Conservation (phyloP, 2,329 filamentous ascomycete genomes). For the Ceratocystis diversiconidia region DNA sequence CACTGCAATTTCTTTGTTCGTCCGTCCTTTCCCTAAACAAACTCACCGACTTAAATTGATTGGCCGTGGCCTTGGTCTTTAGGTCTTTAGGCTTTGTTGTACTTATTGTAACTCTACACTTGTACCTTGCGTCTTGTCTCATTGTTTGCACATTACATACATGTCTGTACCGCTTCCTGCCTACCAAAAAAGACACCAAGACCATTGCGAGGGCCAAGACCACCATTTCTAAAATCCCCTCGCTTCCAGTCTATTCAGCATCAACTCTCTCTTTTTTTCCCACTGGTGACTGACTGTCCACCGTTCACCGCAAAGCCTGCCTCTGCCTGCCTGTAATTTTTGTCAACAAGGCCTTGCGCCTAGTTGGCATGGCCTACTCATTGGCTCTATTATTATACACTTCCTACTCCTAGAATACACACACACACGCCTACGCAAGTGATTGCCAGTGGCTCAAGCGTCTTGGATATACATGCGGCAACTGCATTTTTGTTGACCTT, state of each 20-base stretch:
- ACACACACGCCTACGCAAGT: background rate
- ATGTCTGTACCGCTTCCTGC: no score
- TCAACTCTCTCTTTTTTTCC: no score
- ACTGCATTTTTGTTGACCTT: background rate
- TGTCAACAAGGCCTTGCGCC: background rate
- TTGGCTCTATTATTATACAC: slow-evolving; percentile 1
- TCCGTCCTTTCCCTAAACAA: background rate
- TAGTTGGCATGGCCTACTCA: background rate
- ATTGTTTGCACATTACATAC: no score
- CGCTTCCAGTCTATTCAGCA: no score
- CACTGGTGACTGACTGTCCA: no score
- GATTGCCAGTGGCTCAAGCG: slow-evolving; percentile 2
- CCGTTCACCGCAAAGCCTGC: background rate
- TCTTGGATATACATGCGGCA: background rate
- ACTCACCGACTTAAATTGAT: background rate
- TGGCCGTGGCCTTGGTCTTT: no score
- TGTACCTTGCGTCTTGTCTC: no score
- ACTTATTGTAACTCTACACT: no score
- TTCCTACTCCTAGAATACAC: slow-evolving; percentile 5
- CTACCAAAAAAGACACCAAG: no score
- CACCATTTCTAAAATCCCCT: no score
- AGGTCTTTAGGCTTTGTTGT: no score
- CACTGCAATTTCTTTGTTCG: background rate
- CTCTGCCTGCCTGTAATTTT: background rate
- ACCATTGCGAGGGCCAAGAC: no score